Base-by-base conservation (phyloP, 1,284 basidiomycete species). In the Prillingera fragicola region DNA sequence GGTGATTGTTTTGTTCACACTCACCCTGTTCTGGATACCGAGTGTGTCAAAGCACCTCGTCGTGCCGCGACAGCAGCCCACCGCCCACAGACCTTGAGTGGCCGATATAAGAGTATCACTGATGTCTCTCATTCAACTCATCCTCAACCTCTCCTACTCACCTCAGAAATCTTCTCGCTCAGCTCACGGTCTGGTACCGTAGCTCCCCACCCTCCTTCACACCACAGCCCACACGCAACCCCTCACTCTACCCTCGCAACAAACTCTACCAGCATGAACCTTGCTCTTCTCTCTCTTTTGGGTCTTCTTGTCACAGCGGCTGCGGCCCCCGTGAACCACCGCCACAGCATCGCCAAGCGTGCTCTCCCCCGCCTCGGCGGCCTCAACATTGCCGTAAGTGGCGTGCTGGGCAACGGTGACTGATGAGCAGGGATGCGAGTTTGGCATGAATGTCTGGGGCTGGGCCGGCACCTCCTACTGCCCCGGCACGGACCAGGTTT, bases 401-500 rank as follows among this genome's bases (percentile, higher is more conserved):
- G 17, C 18, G 10, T 14, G 21, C 23, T 14, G 18, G 3, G 15
- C 27, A 14, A 21, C 13, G 25, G 2, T 17, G 21, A 38, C 42
- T 33, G 31, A 27, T 14, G 6, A 8, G 6, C 42, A 63, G 61
- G 63, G 63, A 32, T 63, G 57, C 48, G 63, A 65, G 34, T 65
- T 62, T 43, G 63, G 61, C 28, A 58, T 59, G 42, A 47, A 42
- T 36, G 55, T 54, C 42, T 48, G 57, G 33, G 62, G 62, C 21
- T 36, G 31, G 18, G 41, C 55, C 12, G 54, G 55, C 44, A 45
- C 44, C 34, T 41, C 40, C 38, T 55, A 58, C 41, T 77, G 77
- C 65, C 50, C 66, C 39, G 75, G 75, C 38, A 65, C 66, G 10
- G 74, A 75, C 8, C 80, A 81, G 60, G 79, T 81, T 75, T 54